Conservation (phyloP, 2,329 filamentous ascomycete genomes). For the Aspergillus pseudonomiae region DNA sequence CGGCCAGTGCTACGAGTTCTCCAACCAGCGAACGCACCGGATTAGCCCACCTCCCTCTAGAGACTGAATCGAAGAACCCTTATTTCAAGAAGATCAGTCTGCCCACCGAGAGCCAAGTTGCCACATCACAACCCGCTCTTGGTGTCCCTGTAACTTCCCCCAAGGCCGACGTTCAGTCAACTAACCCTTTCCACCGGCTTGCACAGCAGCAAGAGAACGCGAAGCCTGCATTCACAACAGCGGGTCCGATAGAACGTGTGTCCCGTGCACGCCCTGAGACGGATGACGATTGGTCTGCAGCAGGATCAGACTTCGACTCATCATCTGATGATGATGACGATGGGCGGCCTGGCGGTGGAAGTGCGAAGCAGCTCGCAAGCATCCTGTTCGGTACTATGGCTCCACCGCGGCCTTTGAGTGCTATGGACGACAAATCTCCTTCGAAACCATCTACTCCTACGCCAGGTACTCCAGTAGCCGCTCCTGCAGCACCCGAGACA, state of each 20-base stretch:
- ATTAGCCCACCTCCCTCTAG: constrained; percentile 59
- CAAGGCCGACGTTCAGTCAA: constrained; percentile 65
- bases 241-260: constrained; percentile 50
- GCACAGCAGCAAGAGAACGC: constrained; percentile 63
- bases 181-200: constrained; percentile 93
- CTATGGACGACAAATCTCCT: constrained; percentile 70
- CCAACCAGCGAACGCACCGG: constrained; percentile 53
- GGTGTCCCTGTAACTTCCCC: constrained; percentile 43
- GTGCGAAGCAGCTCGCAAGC: constrained; percentile 87
- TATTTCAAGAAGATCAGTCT: constrained; percentile 90
- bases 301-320: constrained; percentile 75
- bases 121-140: constrained; percentile 49
- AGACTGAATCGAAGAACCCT: constrained; percentile 86
- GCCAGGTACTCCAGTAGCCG: constrained; percentile 41
- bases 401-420: constrained; percentile 83
- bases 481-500: constrained; percentile 36
- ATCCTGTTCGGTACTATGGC: constrained; percentile 97
- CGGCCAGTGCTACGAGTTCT: constrained; percentile 54
- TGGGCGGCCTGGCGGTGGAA: constrained; percentile 76
- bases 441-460: constrained; percentile 51
- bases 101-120: constrained; percentile 57
- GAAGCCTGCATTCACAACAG: constrained; percentile 55
- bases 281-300: constrained; percentile 77
- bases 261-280: constrained; percentile 63
- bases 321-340: constrained; percentile 80